These are phyloP conservation scores for Suillus fuscotomentosus DNA, from an alignment of 768 basidiomycete species.

Conservation along the genomic window DNA sequence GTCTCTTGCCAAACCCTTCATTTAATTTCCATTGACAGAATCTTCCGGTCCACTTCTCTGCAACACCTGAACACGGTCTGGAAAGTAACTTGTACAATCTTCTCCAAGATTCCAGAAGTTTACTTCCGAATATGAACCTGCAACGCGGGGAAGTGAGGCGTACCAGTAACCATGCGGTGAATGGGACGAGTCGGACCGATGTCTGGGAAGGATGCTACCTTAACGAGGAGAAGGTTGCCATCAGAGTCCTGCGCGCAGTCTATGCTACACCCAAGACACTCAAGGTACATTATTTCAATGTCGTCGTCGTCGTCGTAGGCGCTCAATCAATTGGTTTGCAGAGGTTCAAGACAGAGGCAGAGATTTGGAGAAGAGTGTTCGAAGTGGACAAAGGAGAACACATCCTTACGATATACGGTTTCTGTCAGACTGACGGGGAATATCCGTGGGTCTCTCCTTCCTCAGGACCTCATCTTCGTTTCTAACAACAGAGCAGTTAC, in stretches of 20 bases:
- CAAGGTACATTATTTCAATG: constrained; percentile 26
- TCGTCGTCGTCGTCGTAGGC: neutral
- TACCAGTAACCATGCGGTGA: constrained; percentile 48
- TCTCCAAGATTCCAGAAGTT: constrained; percentile 42
- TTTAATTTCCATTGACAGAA: constrained; percentile 19
- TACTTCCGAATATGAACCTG: constrained; percentile 52
- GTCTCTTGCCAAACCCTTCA: neutral
- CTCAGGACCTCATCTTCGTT: neutral
- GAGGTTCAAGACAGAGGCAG: constrained; percentile 52
- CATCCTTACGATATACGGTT: constrained; percentile 58
- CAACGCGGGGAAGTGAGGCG: constrained; percentile 53
- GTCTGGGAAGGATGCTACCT: constrained; percentile 57
- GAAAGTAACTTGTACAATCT: constrained; percentile 49
- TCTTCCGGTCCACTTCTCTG: constrained; percentile 14
- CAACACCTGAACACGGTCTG: constrained; percentile 38
- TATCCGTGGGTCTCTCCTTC: constrained; percentile 42
- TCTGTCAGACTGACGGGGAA: constrained; percentile 52
- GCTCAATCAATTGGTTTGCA: constrained; percentile 14
- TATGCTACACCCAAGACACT: constrained; percentile 45
- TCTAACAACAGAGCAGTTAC: constrained; percentile 35
- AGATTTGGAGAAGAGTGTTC: constrained; percentile 57
- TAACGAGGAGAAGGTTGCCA: constrained; percentile 51
- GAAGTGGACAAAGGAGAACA: constrained; percentile 47
- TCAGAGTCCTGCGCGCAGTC: constrained; percentile 54
- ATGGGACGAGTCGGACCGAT: constrained; percentile 52